phyloP scores from a whole-genome alignment of 345 rosid species.

The Pugionium dolabratum region DNA sequence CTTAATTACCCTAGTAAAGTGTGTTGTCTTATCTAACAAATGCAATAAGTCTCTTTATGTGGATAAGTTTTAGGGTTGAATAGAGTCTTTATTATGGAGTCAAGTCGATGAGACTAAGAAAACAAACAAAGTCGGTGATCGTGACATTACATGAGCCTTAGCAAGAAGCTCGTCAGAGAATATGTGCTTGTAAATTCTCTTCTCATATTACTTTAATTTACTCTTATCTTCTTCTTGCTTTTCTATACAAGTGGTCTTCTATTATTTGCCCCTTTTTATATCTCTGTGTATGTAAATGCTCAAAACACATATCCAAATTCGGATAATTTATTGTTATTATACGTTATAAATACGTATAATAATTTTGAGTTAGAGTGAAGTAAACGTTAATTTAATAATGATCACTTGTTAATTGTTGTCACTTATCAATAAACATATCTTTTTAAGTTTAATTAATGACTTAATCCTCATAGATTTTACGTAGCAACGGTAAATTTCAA shows the following conservation, averaged over 20 bases:
- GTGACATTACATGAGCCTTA: slow-evolving; percentile 37
- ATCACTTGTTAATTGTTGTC: neutral
- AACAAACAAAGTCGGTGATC: slow-evolving; percentile 32
- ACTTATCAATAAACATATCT: neutral
- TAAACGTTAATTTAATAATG: neutral
- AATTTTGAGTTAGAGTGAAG: slow-evolving; percentile 1
- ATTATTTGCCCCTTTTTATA: slow-evolving; percentile 31
- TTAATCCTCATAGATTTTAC: neutral
- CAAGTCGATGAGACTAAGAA: slow-evolving; percentile 34
- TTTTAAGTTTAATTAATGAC: neutral
- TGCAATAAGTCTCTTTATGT: neutral
- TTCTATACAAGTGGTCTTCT: slow-evolving; percentile 31
- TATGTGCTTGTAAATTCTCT: slow-evolving; percentile 27
- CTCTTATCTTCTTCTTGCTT: neutral
- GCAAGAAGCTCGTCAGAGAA: slow-evolving; percentile 23
- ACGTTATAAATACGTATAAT: slow-evolving; percentile 18
- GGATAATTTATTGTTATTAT: slow-evolving; percentile 21
- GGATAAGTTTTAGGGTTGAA: slow-evolving; percentile 33
- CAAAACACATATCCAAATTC: slow-evolving; percentile 31
- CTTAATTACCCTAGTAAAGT: neutral
- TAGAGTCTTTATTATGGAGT: slow-evolving; percentile 5
- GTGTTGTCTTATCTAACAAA: too few species aligned
- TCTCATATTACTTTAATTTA: slow-evolving; percentile 1
- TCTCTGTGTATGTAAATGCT: slow-evolving; percentile 31
- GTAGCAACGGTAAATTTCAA: too few species aligned